Evolutionary conservation across 495 filamentous ascomycete genomes (phyloP).

Genomic region (Talaromyces nanjingensis): DNA sequence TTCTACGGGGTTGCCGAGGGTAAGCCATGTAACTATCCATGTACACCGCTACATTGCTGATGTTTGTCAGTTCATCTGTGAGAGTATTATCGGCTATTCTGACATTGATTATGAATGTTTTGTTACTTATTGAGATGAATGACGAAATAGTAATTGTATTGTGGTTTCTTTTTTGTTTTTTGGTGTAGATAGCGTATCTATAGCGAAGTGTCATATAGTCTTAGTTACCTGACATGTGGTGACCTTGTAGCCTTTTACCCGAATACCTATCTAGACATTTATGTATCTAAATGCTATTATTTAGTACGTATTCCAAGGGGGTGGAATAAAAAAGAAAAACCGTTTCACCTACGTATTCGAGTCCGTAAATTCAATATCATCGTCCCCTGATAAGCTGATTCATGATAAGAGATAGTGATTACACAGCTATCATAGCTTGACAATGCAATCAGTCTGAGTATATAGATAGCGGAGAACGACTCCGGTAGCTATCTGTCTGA

Average conservation of each 20-base stretch:
- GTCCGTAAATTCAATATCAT: background rate
- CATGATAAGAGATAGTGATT: background rate
- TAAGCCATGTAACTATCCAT: background rate
- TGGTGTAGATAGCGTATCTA: background rate
- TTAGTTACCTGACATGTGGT: background rate
- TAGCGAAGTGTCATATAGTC: background rate
- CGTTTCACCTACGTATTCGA: background rate
- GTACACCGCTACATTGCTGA: conserved; percentile 4
- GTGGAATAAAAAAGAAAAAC: background rate
- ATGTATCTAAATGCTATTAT: background rate
- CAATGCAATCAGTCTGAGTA: background rate
- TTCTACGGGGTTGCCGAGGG: background rate
- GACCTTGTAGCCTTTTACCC: no score
- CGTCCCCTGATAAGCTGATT: background rate
- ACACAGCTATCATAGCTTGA: background rate
- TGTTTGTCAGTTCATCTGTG: background rate
- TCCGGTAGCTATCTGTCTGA: background rate
- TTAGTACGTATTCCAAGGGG: background rate
- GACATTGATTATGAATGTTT: background rate
- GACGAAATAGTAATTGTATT: background rate
- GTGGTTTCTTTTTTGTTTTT: background rate
- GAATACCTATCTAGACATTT: no score
- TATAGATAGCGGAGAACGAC: background rate
- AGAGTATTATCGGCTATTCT: background rate
- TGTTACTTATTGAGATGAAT: background rate